Evolutionary conservation across 2,329 filamentous ascomycete species (phyloP).

Genomic region (Scedosporium minutisporum): DNA sequence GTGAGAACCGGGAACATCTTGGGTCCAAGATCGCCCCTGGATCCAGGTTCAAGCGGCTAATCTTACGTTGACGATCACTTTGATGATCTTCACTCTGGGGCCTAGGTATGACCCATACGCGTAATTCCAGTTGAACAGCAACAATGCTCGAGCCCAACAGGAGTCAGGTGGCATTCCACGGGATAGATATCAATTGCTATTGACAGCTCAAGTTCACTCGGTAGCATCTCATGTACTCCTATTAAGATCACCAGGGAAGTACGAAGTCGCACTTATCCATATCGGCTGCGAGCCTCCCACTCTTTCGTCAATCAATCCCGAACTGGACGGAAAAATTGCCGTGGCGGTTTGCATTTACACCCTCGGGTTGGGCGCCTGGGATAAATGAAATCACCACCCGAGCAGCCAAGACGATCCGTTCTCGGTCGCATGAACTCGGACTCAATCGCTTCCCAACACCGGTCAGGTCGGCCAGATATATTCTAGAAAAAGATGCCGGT

Average conservation of each 20-base stretch:
- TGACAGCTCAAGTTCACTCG: not conserved
- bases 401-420: not conserved
- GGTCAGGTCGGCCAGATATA: too few relatives aligned
- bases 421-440: not conserved
- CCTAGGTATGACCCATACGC: not conserved
- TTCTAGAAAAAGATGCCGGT: too few relatives aligned
- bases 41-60: not conserved
- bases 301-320: not conserved
- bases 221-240: not conserved
- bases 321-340: not conserved
- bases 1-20: not conserved
- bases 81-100: not conserved
- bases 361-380: not conserved
- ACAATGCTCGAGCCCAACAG: too few relatives aligned
- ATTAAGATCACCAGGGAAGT: not conserved
- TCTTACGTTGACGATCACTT: not conserved
- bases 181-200: too few relatives aligned
- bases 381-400: not conserved
- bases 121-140: too few relatives aligned
- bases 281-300: not conserved
- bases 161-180: too few relatives aligned
- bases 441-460: slow-evolving; percentile 14
- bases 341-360: not conserved
- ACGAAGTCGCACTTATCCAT: not conserved
- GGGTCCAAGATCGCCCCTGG: not conserved